Base-by-base conservation (phyloP, 2,329 filamentous ascomycete genomes). In the Pezicula rhizophila region DNA sequence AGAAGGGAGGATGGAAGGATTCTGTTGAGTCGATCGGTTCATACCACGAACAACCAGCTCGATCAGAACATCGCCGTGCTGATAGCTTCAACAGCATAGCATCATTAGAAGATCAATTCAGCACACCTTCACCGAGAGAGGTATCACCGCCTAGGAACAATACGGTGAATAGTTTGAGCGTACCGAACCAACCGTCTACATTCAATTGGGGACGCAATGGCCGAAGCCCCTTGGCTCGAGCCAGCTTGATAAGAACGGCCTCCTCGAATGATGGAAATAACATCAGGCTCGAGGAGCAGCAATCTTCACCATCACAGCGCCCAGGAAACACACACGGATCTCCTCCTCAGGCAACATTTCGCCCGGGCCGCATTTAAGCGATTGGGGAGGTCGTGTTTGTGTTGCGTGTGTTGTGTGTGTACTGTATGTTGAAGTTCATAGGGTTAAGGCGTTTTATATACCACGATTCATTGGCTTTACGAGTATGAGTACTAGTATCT, bases 1-100 rank as follows among this genome's bases (percentile, higher is more conserved):
- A 60, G 18, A 70, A 68, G 46, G 66, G 64, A 10, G 69, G 69
- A 11, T 73, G 67, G 54, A 64, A 68, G 8, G 71, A 71, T n/a
- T 66, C 66, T 4, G 58, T 63, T 8, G 68, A 72, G 23, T 64
- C 61, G 31, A 59, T 61, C 18, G 53, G 42, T 42, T 57, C 56
- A n/a, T 55, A 59, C 46, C 47, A 59, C 43, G 58, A 60, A 10
- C 28, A 31, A 31, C 8, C 25, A 14, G 11, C 23, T 47, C 50
- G 54, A 20, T 50, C 50, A 45, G 34, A 52, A 41, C 51, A 56
- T 45, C 41, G 38, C 31, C 47, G 51, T 41, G 50, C 31, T 8
- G 48, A 53, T 8, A 55, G 53, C 47, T 45, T 44, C 42, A 49
- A 57, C 37, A 45, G 53, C 26, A 46, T 45, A 17, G 54, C 53